These are phyloP conservation scores for Trametes sanguinea DNA, from an alignment of 768 basidiomycete genomes.

Conservation along the genomic window DNA sequence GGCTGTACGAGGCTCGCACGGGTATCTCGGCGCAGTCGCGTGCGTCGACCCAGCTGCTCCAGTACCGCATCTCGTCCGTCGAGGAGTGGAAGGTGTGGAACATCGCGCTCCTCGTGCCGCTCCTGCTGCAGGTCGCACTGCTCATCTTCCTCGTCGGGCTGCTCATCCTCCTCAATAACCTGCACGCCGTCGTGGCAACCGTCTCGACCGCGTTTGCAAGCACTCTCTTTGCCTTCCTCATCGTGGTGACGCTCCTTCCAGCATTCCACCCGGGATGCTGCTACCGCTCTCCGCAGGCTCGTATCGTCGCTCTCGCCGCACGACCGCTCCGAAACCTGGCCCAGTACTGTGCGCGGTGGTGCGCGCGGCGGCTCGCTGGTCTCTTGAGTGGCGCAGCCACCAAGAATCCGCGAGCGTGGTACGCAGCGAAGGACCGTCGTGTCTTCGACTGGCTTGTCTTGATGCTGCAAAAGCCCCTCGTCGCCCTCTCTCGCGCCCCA, in stretches of 20 bases:
- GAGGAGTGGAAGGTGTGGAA: conserved; percentile 24
- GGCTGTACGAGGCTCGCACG: conserved; percentile 26
- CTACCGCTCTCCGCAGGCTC: conserved; percentile 22
- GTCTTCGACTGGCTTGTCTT: background rate
- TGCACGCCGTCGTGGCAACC: conserved; percentile 21
- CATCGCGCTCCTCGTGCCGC: conserved; percentile 23
- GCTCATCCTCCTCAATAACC: conserved; percentile 26
- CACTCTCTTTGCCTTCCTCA: conserved; percentile 11
- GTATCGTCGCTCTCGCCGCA: conserved; percentile 1
- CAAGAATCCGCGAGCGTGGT: too few species aligned
- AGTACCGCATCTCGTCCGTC: conserved; percentile 29
- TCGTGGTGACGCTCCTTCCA: conserved; percentile 6
- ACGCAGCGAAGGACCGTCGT: too few species aligned
- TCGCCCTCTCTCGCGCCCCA: background rate
- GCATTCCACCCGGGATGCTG: conserved; percentile 15
- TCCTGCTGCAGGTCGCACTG: conserved; percentile 24
- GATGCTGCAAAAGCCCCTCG: background rate
- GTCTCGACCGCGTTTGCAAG: conserved; percentile 5
- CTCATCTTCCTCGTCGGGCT: conserved; percentile 27
- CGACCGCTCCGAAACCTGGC: background rate
- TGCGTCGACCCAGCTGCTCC: conserved; percentile 25
- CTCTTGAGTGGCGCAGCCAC: too few species aligned
- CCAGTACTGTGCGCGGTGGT: background rate
- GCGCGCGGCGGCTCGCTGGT: background rate
- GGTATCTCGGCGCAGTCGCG: conserved; percentile 25